These are phyloP conservation scores for Penstemon barbatus DNA, from an alignment of 257 asterid genomes.

Conservation along the genomic window DNA sequence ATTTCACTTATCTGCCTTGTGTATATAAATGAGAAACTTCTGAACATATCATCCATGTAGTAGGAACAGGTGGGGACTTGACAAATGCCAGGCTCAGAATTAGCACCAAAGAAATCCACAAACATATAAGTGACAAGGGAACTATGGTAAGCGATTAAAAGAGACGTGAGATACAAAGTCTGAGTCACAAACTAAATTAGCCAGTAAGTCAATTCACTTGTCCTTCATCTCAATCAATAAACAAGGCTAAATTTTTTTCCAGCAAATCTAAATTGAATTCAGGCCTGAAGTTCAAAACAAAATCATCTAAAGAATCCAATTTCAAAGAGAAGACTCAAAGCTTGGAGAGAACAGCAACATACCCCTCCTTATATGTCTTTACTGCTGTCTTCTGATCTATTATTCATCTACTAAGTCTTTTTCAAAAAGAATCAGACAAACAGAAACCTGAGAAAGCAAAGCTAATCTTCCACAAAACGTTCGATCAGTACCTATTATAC, in stretches of 20 bases:
- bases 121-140: neutral
- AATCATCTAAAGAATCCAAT: neutral
- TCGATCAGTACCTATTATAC: slow-evolving; percentile 11
- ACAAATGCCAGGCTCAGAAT: neutral
- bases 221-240: neutral
- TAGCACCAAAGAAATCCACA: neutral
- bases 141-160: neutral
- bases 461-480: neutral
- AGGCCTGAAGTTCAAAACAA: neutral
- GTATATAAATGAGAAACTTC: neutral
- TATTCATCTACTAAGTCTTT: neutral
- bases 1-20: no score
- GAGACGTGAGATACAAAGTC: neutral
- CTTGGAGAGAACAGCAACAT: neutral
- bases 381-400: no score
- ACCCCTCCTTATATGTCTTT: neutral
- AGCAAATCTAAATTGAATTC: neutral
- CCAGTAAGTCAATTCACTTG: neutral
- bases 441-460: neutral
- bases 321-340: neutral
- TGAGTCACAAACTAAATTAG: neutral
- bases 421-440: neutral
- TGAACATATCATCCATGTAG: neutral
- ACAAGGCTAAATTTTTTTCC: neutral
- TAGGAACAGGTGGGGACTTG: neutral